Base-by-base conservation (phyloP, 768 basidiomycete genomes). In the Boletus rufocinnamomeus region DNA sequence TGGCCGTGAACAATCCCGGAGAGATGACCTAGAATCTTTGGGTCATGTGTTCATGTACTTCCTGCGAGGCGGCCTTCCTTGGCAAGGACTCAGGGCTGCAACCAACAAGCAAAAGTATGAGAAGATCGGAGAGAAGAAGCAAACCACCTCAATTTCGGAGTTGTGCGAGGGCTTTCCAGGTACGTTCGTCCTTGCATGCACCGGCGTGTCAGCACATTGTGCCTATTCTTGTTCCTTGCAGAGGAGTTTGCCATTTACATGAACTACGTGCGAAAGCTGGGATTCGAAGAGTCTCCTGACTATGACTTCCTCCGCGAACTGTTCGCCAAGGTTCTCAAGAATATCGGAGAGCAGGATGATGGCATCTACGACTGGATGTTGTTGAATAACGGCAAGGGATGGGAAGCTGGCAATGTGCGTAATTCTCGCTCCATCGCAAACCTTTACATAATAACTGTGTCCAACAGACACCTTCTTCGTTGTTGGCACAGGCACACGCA, bases 21-120 rank as follows among this genome's bases (percentile, higher is more conserved):
- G 96, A 66, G 96, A 99, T 72, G 96, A 99, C 73, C 75, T 99
- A 32, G 96, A 99, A 76, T 96, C 95, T 40, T 78, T 99, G 32
- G 96, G 97, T 0, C 97, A 99, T 73, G 97, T 99, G 46, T 98
- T 98, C 79, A 98, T 99, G 92, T 99, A 99, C 75, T 99, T 99
- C 75, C 74, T 99, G 65, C 84, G 96, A 6, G 96, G 96, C 27
- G 94, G 95, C 21, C 82, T 99, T 56, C 96, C 96, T 28, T 99
- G 96, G 96, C 96, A 99, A 73, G 96, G 96, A 47, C 80, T 99
- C 61, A 87, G 95, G 69, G 97, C 96, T 23, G 95, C 95, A 10
- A 99, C 96, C 2, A 98, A 99, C 82, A 98, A 98, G 78, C 96
- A 98, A 74, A 98, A 98, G 78, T 99, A 99, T 72, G 97, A 99